phyloP scores from a whole-genome alignment of 257 asterid genomes.

The Solanum commersonii region DNA sequence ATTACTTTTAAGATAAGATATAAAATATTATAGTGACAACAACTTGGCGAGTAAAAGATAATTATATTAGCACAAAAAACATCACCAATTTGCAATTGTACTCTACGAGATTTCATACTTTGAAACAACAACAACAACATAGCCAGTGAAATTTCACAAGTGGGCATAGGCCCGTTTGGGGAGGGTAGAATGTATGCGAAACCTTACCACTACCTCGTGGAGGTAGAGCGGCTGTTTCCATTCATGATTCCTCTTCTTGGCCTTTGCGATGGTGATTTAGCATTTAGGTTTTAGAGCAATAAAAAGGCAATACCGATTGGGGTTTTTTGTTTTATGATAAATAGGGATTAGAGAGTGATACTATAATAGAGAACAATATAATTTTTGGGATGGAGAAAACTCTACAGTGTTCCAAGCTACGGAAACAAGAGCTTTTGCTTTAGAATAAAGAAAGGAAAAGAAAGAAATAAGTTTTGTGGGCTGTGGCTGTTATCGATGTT shows the following conservation, averaged over 20 bases:
- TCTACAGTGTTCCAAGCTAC: not conserved
- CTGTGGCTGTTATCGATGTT: not conserved
- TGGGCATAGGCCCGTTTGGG: not conserved
- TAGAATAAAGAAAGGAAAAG: not conserved
- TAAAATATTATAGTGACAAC: not conserved
- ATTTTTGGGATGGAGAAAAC: not conserved
- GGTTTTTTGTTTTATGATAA: not conserved
- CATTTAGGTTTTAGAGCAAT: not conserved
- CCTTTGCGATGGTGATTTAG: not conserved
- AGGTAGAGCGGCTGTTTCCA: not conserved
- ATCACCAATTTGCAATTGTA: not conserved
- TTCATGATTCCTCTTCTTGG: not conserved
- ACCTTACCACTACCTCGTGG: not conserved
- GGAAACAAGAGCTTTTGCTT: not conserved
- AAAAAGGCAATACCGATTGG: not conserved
- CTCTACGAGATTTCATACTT: not conserved
- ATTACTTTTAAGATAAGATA: not conserved
- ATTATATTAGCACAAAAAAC: not conserved
- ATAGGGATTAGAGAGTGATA: not conserved
- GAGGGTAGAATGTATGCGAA: not conserved
- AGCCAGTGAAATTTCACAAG: not conserved
- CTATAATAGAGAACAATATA: not conserved
- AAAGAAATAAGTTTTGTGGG: not conserved
- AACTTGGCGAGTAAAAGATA: not conserved
- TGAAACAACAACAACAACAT: not conserved